phyloP scores from a whole-genome alignment of 2,329 filamentous ascomycete genomes.

The Fusarium chuoi region DNA sequence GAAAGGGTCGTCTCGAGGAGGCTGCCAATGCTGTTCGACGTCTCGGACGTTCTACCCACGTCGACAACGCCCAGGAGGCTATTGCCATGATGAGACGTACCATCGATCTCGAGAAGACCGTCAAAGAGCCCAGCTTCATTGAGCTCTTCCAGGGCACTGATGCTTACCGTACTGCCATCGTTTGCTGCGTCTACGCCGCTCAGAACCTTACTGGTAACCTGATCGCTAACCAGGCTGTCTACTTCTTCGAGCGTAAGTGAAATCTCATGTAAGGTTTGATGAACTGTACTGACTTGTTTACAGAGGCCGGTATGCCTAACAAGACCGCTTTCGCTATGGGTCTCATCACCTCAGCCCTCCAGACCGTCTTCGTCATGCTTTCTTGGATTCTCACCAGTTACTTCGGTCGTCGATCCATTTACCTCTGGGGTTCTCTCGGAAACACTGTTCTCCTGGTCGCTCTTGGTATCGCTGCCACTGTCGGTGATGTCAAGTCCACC shows the following conservation, averaged over 20 bases:
- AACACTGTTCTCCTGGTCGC: slow-evolving; percentile 65
- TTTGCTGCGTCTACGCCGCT: slow-evolving; percentile 66
- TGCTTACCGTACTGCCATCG: slow-evolving; percentile 63
- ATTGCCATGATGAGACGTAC: slow-evolving; percentile 68
- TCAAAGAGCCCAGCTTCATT: slow-evolving; percentile 56
- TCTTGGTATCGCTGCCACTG: slow-evolving; percentile 68
- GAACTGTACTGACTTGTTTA: not conserved
- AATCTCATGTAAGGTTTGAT: fast-evolving
- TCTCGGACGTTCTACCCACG: slow-evolving; percentile 50
- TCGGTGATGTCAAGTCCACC: slow-evolving; percentile 50
- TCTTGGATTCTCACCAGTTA: slow-evolving; percentile 75
- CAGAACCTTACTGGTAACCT: slow-evolving; percentile 70
- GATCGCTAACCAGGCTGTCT: slow-evolving; percentile 70
- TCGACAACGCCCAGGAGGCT: slow-evolving; percentile 47
- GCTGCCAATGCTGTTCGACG: slow-evolving; percentile 59
- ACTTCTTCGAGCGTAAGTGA: slow-evolving; percentile 61
- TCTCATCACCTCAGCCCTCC: slow-evolving; percentile 72
- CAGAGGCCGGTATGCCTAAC: slow-evolving; percentile 68
- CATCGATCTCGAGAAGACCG: slow-evolving; percentile 61
- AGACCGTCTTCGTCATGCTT: slow-evolving; percentile 70
- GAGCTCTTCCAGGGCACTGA: slow-evolving; percentile 67
- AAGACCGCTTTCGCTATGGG: slow-evolving; percentile 69
- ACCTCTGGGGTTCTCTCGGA: slow-evolving; percentile 67
- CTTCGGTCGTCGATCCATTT: slow-evolving; percentile 71
- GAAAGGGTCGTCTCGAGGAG: slow-evolving; percentile 55